Evolutionary conservation across 2,329 filamentous ascomycete species (phyloP), one percentile per base, ranked within the genome.

Genomic region (Zymoseptoria passerinii): DNA sequence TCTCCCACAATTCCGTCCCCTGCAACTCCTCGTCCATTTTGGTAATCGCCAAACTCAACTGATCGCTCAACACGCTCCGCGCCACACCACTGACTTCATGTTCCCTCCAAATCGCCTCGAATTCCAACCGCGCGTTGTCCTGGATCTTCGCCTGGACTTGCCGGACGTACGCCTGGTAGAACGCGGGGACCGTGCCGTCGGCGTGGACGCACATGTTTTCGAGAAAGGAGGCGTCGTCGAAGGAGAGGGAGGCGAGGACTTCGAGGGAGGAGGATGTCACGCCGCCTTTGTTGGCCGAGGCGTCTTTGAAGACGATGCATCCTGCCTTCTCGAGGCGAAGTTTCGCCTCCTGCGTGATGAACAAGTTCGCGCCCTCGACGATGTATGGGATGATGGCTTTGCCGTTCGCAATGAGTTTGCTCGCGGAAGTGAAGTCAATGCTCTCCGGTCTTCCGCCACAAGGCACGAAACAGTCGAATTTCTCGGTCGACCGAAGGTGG

Each of bases 321-420:
- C 94, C 94, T n/a, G 92, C 92, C 67, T 90, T 87, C 77, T 99
- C 94, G 13, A 99, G 84, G 23, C 91, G 89, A 57, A 97, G 82
- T 79, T 97, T 97, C 68, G 92, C 92, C 69, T 99, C 94, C 75
- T 99, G 94, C 0, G 94, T 96, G 76, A 99, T 95, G 83, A 99
- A 99, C 56, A 99, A 81, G 74, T 97, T 99, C 75, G 94, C 94
- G 55, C 94, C 94, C 77, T 99, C 94, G 50, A 99, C 92, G 56
- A 99, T 94, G 77, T 95, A 99, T 0, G 92, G 92, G 61, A 99
- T 88, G 9, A 82, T 84, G 20, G 83, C 81, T 78, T 95, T 96
- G 76, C 92, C 91, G 62, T 96, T 85, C 71, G 87, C 85, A 75
- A 99, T 97, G 62, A 99, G 83, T 73, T 88, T 90, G 76, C 83